These are phyloP conservation scores for Cynanchum wilfordii DNA, from an alignment of 257 asterid genomes.

Conservation along the genomic window DNA sequence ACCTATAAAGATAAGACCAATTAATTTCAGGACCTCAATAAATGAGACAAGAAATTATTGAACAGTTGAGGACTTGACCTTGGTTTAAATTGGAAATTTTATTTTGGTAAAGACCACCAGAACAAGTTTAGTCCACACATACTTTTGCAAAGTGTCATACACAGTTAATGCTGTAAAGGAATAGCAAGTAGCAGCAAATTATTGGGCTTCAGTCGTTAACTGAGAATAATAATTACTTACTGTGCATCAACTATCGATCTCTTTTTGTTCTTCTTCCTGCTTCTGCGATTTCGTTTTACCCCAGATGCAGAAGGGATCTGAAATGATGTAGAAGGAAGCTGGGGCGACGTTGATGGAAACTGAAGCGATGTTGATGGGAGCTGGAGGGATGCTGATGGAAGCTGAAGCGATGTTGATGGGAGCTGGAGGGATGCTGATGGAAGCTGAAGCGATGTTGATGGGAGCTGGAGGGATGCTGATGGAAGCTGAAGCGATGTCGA, in stretches of 20 bases:
- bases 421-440: not conserved
- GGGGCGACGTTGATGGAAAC: not conserved
- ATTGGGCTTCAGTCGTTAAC: not conserved
- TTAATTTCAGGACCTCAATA: not conserved
- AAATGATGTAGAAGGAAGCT: not conserved
- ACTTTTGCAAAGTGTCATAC: not conserved
- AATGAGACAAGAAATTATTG: not conserved
- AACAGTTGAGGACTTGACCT: not conserved
- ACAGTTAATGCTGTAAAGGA: not conserved
- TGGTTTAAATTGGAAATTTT: not conserved
- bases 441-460: not conserved
- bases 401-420: not conserved
- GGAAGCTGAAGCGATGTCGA: not conserved
- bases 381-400: not conserved
- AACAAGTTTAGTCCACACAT: not conserved
- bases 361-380: not conserved
- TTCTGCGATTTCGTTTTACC: slow-evolving; percentile 23
- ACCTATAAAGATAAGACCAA: not conserved
- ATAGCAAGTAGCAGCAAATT: too few species aligned
- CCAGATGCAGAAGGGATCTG: slow-evolving; percentile 14
- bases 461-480: not conserved
- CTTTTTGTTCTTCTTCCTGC: slow-evolving; percentile 29
- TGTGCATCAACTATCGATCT: slow-evolving; percentile 17
- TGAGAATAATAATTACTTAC: slow-evolving; percentile 27
- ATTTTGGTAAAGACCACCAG: not conserved